These are phyloP conservation scores for Candida anutae DNA, from an alignment of 1,139 yeast genomes.

Conservation along the genomic window DNA sequence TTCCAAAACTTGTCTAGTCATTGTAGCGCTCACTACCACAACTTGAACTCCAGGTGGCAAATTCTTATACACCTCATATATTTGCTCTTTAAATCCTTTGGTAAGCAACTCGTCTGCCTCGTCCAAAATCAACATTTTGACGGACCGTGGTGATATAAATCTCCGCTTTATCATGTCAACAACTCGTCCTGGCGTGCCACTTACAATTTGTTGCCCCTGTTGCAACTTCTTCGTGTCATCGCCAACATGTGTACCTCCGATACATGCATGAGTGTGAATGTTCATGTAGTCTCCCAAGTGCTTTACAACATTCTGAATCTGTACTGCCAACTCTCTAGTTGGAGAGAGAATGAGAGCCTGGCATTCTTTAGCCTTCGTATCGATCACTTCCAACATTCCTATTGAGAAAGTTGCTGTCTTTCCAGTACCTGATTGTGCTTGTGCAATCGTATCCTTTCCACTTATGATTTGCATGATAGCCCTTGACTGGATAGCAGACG, in stretches of 20 bases:
- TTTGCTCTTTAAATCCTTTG: conserved; percentile 89
- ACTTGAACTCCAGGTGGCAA: conserved; percentile 82
- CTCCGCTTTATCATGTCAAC: conserved; percentile 81
- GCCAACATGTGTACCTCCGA: conserved; percentile 85
- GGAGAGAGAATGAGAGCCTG: conserved; percentile 89
- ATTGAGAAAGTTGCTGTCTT: conserved; percentile 95
- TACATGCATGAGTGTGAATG: conserved; percentile 80
- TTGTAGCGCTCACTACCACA: conserved; percentile 90
- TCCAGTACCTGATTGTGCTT: conserved; percentile 98
- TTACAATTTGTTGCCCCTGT: conserved; percentile 83
- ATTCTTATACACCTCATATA: conserved; percentile 76
- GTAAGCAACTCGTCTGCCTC: conserved; percentile 92
- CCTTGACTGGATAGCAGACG: conserved; percentile 91
- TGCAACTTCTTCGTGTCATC: conserved; percentile 68
- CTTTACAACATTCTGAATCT: conserved; percentile 77
- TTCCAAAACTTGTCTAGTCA: conserved; percentile 77
- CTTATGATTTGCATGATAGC: conserved; percentile 89
- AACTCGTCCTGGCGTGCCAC: conserved; percentile 97
- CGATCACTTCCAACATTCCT: conserved; percentile 80
- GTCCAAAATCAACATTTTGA: conserved; percentile 80
- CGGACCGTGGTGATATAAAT: conserved; percentile 54
- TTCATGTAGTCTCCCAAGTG: conserved; percentile 85
- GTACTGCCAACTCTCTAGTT: conserved; percentile 91
- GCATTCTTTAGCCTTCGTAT: conserved; percentile 55
- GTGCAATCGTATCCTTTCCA: conserved; percentile 91